phyloP scores from a whole-genome alignment of 2,329 filamentous ascomycete genomes.

The Colletotrichum somersetense region DNA sequence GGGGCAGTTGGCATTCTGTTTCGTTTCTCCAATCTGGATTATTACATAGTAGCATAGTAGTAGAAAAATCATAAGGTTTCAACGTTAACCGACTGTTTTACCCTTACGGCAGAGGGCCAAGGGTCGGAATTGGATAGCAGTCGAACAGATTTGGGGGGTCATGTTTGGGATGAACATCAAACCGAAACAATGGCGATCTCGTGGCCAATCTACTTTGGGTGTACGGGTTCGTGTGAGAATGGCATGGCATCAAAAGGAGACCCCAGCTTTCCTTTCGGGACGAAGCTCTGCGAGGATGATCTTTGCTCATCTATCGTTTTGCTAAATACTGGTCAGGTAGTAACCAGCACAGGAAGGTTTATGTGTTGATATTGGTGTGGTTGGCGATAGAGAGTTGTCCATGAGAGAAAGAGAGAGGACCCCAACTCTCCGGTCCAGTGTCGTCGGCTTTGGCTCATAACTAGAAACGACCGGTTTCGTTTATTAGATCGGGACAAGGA shows the following conservation, averaged over 20 bases:
- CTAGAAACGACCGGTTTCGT: background rate
- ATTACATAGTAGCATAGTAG: background rate
- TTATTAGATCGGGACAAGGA: too few relatives aligned
- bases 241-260: background rate
- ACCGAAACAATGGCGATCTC: conserved; percentile 12
- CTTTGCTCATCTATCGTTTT: too few relatives aligned
- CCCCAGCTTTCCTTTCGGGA: background rate
- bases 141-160: background rate
- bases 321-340: background rate
- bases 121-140: background rate
- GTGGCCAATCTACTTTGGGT: background rate
- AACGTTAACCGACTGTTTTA: background rate
- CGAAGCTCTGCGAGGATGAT: background rate
- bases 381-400: background rate
- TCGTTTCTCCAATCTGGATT: background rate
- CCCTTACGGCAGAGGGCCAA: too few relatives aligned
- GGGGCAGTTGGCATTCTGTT: background rate
- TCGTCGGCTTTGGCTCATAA: background rate
- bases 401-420: background rate
- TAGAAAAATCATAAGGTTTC: background rate
- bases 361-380: background rate
- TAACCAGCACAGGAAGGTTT: background rate
- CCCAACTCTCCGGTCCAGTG: background rate
- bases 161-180: conserved; percentile 39
- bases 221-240: background rate